Evolutionary conservation across 768 basidiomycete genomes (phyloP).

Genomic region (Peribolospora baueri): DNA sequence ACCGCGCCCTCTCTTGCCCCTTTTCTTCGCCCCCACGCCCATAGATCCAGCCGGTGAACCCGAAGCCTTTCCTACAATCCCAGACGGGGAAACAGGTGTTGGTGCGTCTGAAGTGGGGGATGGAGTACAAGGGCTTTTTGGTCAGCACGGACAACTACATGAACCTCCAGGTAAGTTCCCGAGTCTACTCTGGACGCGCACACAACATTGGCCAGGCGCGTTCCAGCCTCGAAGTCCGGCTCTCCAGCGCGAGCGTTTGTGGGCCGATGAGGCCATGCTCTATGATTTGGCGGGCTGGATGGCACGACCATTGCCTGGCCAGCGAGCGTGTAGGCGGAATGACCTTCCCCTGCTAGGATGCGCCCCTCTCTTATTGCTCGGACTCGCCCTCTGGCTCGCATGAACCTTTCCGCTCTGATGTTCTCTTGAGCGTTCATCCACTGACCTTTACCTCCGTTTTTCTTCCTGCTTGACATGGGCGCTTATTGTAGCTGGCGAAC

Average conservation of each 20-base stretch:
- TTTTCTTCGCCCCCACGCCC: constrained; percentile 7
- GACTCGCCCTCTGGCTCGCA: too few relatives aligned
- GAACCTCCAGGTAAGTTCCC: constrained; percentile 66
- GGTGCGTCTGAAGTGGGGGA: constrained; percentile 92
- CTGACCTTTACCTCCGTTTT: neutral
- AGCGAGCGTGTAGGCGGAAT: neutral
- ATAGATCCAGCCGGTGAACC: constrained; percentile 79
- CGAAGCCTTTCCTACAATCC: constrained; percentile 95
- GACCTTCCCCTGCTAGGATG: neutral
- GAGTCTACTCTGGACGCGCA: too few relatives aligned
- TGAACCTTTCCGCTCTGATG: too few relatives aligned
- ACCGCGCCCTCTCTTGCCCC: neutral
- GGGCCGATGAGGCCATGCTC: too few relatives aligned
- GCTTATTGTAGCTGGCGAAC: constrained; percentile 62
- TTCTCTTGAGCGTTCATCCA: too few relatives aligned
- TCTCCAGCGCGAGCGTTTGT: too few relatives aligned
- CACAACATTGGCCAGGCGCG: too few relatives aligned
- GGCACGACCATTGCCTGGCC: neutral
- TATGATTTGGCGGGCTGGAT: neutral
- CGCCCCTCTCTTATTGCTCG: neutral
- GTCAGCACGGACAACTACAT: constrained; percentile 98
- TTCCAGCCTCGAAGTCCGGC: too few relatives aligned
- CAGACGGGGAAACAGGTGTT: constrained; percentile 90
- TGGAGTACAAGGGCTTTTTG: constrained; percentile 96
- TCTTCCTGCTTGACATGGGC: neutral